phyloP scores from a whole-genome alignment of 441 rosid species.

The Populus hybrid region DNA sequence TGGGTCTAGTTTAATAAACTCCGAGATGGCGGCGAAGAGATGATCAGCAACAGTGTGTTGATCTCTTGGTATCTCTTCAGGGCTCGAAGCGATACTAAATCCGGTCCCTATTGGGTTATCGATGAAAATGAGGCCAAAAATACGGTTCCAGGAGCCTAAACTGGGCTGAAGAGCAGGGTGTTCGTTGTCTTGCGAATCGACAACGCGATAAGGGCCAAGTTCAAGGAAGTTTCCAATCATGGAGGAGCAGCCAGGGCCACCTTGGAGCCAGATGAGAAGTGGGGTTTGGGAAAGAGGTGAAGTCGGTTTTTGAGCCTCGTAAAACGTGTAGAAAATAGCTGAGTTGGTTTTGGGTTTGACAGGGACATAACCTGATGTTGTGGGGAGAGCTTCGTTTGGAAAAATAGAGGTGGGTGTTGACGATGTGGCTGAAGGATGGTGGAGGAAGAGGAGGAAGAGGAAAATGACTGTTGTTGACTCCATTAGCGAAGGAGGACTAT shows the following conservation, averaged over 20 bases:
- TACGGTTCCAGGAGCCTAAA: constrained; percentile 76
- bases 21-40: too few relatives aligned
- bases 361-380: constrained; percentile 78
- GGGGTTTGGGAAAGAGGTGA: constrained; percentile 53
- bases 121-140: constrained; percentile 68
- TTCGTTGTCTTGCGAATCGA: constrained; percentile 22
- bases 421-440: constrained; percentile 11
- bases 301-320: constrained; percentile 24
- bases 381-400: constrained; percentile 59
- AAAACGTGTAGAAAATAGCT: too few relatives aligned
- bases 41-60: constrained; percentile 21
- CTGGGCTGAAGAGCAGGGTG: constrained; percentile 38
- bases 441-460: constrained; percentile 23
- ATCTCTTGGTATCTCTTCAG: constrained; percentile 57
- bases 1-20: too few relatives aligned
- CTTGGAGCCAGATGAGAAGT: constrained; percentile 77
- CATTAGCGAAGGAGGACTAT: neutral
- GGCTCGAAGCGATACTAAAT: constrained; percentile 59
- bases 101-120: constrained; percentile 86
- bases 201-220: constrained; percentile 73
- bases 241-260: constrained; percentile 95
- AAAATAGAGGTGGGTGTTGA: constrained; percentile 13
- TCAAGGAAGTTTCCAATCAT: constrained; percentile 80
- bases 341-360: constrained; percentile 18
- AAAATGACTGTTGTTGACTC: constrained; percentile 23